Conservation (phyloP, 176 grass and related monocot genomes). For the Zoysia japonica region DNA sequence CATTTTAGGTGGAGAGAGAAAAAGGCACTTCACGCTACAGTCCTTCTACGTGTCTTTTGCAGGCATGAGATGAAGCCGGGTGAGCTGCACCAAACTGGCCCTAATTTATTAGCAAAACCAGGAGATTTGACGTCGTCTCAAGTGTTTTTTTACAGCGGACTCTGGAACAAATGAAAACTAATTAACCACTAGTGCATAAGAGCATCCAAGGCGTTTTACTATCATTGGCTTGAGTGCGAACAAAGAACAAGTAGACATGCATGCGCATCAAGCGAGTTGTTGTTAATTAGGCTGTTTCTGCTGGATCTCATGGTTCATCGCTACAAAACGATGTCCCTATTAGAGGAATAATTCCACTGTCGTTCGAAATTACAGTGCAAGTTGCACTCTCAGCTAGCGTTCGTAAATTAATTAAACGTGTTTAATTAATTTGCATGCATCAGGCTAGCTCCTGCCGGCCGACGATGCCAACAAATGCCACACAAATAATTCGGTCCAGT, state of each 20-base stretch:
- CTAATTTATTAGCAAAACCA: too few species aligned
- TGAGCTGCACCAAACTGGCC: too few species aligned
- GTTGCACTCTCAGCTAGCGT: neutral
- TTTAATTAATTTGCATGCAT: too few species aligned
- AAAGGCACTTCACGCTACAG: too few species aligned
- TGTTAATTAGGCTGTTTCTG: neutral
- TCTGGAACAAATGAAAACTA: too few species aligned
- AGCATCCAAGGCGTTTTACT: neutral
- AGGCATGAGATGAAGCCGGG: too few species aligned
- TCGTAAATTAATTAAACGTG: neutral
- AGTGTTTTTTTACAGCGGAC: too few species aligned
- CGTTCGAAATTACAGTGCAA: neutral
- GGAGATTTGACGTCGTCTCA: too few species aligned
- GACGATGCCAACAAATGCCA: neutral
- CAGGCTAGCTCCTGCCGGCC: neutral
- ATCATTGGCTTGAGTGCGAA: neutral
- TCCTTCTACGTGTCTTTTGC: too few species aligned
- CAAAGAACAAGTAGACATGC: neutral
- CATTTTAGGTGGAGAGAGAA: too few species aligned
- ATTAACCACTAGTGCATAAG: too few species aligned
- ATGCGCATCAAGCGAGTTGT: neutral
- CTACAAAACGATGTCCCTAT: neutral
- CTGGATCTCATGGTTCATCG: conserved; percentile 8
- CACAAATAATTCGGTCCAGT: neutral
- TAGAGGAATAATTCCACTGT: conserved; percentile 1